Evolutionary conservation across 1,139 yeast species (phyloP).

Genomic region (Debaryomyces fabryi): DNA sequence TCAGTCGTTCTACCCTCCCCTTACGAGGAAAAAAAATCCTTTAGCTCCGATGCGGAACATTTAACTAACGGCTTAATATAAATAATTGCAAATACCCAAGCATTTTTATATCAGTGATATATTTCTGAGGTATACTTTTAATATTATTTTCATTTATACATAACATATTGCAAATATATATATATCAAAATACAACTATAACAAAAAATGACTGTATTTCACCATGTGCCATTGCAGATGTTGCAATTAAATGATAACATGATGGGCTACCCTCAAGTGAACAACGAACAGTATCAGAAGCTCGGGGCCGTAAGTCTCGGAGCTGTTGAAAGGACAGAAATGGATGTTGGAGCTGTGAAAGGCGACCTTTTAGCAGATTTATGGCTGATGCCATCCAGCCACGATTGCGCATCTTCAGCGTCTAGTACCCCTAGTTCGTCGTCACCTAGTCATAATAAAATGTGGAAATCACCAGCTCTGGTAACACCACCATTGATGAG

Average conservation of each 20-base stretch:
- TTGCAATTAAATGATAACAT: constrained; percentile 15
- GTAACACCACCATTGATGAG: constrained; percentile 24
- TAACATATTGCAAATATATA: constrained; percentile 1
- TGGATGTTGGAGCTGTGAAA: constrained; percentile 25
- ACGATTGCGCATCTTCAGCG: constrained; percentile 7
- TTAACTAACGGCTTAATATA: constrained; percentile 8
- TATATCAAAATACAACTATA: constrained; percentile 8
- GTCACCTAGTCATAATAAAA: constrained; percentile 8
- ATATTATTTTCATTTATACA: neutral
- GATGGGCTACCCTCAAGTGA: constrained; percentile 1
- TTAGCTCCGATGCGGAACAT: constrained; percentile 16
- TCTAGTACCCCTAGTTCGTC: constrained; percentile 13
- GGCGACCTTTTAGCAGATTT: constrained; percentile 39
- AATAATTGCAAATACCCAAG: constrained; percentile 9
- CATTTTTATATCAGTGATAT: neutral
- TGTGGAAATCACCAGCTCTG: constrained; percentile 18
- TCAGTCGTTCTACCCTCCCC: constrained; percentile 3
- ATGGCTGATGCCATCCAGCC: constrained; percentile 28
- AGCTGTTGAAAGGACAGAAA: constrained; percentile 10
- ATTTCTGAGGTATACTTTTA: neutral
- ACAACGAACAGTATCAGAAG: neutral
- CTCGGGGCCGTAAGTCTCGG: neutral
- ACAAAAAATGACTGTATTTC: constrained; percentile 13
- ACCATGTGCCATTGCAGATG: constrained; percentile 17
- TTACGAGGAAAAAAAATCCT: constrained; percentile 3